phyloP scores from a whole-genome alignment of 257 asterid genomes.

The Jacaranda mimosifolia region DNA sequence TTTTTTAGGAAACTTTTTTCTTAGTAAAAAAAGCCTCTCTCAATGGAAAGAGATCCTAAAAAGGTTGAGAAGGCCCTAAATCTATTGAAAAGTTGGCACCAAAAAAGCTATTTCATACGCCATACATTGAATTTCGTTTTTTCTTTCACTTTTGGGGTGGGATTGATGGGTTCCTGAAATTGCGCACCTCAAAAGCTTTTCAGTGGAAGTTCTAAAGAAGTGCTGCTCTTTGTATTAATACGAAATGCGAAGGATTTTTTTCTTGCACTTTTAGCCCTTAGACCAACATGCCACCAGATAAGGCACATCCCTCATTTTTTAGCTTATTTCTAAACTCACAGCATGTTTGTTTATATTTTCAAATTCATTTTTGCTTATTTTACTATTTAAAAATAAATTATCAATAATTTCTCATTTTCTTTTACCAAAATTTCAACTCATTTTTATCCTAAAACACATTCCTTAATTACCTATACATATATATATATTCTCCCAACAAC shows the following conservation, averaged over 20 bases:
- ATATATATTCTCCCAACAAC: no score
- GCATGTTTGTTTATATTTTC: no score
- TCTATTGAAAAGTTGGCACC: conserved; percentile 22
- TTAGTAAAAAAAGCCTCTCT: conserved; percentile 30
- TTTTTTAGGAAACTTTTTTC: conserved; percentile 25
- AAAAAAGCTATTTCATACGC: conserved; percentile 26
- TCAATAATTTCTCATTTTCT: no score
- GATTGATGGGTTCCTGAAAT: conserved; percentile 52
- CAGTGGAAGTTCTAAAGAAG: conserved; percentile 20
- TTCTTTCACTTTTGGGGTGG: conserved; percentile 19
- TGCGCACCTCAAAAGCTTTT: conserved; percentile 49
- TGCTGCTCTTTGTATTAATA: background rate
- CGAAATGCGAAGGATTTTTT: background rate
- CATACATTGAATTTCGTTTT: background rate
- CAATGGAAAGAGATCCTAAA: conserved; percentile 41
- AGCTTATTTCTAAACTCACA: background rate
- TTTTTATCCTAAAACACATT: no score
- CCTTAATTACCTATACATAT: no score
- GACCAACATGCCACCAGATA: conserved; percentile 27
- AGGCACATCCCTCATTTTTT: conserved; percentile 9
- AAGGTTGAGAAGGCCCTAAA: conserved; percentile 26
- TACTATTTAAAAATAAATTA: no score
- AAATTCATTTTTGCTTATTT: no score
- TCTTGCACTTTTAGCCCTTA: no score
- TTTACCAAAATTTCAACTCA: no score